Percentiles rank a stretch among this genome's conserved stretches.
phyloP scores from a whole-genome alignment of 2,329 filamentous ascomycete genomes.

The Colletotrichum sp. region DNA sequence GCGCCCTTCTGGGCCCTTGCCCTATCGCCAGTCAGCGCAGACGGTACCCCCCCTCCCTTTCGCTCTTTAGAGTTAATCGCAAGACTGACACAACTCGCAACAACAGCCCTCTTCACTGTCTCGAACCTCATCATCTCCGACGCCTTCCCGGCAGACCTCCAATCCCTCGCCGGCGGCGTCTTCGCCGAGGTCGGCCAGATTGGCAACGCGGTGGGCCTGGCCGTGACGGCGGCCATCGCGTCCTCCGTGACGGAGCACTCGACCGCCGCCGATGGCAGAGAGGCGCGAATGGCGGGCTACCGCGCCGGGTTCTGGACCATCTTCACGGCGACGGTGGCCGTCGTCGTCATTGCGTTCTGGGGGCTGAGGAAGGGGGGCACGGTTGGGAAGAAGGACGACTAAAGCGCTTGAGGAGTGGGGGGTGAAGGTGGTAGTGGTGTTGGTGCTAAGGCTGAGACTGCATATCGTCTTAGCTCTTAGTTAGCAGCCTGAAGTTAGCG shows the following conservation, averaged over 20 bases:
- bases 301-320: constrained; percentile 57
- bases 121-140: constrained; percentile 58
- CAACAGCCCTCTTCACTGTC: constrained; percentile 56
- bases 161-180: constrained; percentile 63
- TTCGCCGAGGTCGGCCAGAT: constrained; percentile 65
- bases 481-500: neutral
- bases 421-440: neutral
- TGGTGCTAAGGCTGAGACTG: neutral
- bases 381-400: constrained; percentile 49
- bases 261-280: constrained; percentile 20
- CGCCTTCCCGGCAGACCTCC: constrained; percentile 55
- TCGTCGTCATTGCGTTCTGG: constrained; percentile 39
- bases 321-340: constrained; percentile 46
- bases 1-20: constrained; percentile 47
- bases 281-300: constrained; percentile 54
- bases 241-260: constrained; percentile 46
- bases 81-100: neutral
- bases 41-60: constrained; percentile 30
- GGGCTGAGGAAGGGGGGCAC: constrained; percentile 51
- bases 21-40: constrained; percentile 46
- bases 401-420: neutral
- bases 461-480: neutral
- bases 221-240: constrained; percentile 53
- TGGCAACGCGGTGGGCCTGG: constrained; percentile 57
- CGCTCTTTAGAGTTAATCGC: neutral